Evolutionary conservation across 208 protist genomes (phyloP), one percentile per base, ranked within the genome.

Genomic region (Trypanosoma theileri): DNA sequence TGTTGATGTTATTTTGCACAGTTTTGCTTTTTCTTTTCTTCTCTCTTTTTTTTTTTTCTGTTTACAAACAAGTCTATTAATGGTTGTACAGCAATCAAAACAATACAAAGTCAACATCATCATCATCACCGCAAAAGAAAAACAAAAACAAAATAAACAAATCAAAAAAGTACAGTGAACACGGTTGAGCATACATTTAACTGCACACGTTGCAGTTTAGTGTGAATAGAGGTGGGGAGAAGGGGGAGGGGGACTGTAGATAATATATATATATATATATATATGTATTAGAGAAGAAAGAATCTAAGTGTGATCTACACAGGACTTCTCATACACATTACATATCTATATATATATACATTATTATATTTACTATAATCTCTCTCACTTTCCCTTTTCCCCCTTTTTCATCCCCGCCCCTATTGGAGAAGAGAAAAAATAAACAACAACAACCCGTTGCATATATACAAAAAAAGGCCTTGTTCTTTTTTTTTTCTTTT

Each of bases 241-340:
- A 62, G 50, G 11, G 17, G 35, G 17, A n/a, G n/a, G n/a, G n/a
- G n/a, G n/a, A n/a, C n/a, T n/a, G n/a, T n/a, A n/a, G n/a, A 58
- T 3, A 1, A 62, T 28, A 62, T 62, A 62, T 50, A 62, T 50
- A 50, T 50, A 62, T 50, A 62, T 50, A 62, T 62, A 50, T 50
- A 62, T 56, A 24, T 56, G 24, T 56, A n/a, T 9, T 24, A 14
- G 4, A 26, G 6, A 16, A 21, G 1, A 21, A 16, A 26, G 2
- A 56, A n/a, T 35, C 52, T 35, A 31, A 56, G 19, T 14, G 12
- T 22, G 52, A 56, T n/a, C 16, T 48, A 17, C 44, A 11, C 11
- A 48, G 16, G 1, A 9, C 2, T 35, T 8, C 6, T 8, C 28
- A 35, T 35, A 35, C 28, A 35, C n/a, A n/a, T n/a, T n/a, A n/a